A percentile compares a stretch with the other conserved stretches of the same genome.
phyloP scores from a whole-genome alignment of 116 monocot species.

The Cymodocea nodosa region DNA sequence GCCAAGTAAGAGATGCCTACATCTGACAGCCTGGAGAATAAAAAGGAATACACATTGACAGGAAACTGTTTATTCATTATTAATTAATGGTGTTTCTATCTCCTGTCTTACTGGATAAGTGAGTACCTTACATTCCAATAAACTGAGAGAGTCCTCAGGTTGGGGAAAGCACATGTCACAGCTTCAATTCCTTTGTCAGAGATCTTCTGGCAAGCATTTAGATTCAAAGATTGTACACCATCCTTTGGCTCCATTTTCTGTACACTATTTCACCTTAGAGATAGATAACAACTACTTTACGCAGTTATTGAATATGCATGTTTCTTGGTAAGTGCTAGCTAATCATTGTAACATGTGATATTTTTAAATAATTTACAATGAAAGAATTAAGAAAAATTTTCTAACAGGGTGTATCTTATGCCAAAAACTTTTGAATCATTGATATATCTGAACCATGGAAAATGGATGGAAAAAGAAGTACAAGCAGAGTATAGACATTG shows the following conservation, averaged over 20 bases:
- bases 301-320: no score
- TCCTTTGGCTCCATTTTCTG: slow-evolving; percentile 39
- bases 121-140: slow-evolving; percentile 90
- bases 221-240: slow-evolving; percentile 51
- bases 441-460: no score
- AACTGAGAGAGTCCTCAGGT: slow-evolving; percentile 48
- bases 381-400: no score
- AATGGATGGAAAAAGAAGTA: no score
- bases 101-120: neutral
- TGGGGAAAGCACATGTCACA: slow-evolving; percentile 48
- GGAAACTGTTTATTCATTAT: neutral
- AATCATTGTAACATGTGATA: no score
- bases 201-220: slow-evolving; percentile 89
- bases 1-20: slow-evolving; percentile 38
- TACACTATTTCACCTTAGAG: neutral
- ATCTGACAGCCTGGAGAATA: slow-evolving; percentile 51
- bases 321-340: no score
- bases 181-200: slow-evolving; percentile 84
- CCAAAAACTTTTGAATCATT: no score
- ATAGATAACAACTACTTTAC: neutral
- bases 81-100: neutral
- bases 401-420: no score
- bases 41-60: neutral
- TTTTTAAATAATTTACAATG: no score
- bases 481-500: no score